phyloP scores from a whole-genome alignment of 768 basidiomycete genomes.

The Suillus brevipes region DNA sequence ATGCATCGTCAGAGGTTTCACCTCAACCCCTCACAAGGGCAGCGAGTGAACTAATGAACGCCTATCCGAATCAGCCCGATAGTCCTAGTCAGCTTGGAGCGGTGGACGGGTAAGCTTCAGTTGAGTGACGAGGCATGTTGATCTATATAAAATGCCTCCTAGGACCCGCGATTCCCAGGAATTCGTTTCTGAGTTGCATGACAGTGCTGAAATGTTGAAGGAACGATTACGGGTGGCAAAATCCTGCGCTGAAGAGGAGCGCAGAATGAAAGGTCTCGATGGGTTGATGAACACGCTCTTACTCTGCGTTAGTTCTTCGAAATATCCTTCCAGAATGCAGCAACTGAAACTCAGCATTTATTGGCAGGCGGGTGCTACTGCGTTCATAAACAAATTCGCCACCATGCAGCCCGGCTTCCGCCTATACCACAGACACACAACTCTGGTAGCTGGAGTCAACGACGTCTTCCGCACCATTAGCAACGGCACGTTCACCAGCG shows the following conservation, averaged over 20 bases:
- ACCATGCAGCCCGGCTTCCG: not conserved
- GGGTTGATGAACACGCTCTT: not conserved
- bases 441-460: not conserved
- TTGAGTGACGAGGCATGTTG: not conserved
- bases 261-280: not conserved
- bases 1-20: not conserved
- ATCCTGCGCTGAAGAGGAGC: not conserved
- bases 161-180: not conserved
- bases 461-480: not conserved
- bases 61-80: not conserved
- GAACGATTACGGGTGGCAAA: not conserved
- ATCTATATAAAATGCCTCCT: not conserved
- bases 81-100: too few species aligned
- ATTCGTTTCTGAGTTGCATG: not conserved
- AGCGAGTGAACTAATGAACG: not conserved
- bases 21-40: not conserved
- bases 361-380: not conserved
- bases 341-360: not conserved
- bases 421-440: not conserved
- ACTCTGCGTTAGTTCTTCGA: not conserved
- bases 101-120: not conserved
- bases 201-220: not conserved
- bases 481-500: conserved; percentile 1
- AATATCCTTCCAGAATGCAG: not conserved
- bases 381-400: conserved; percentile 1